Base-by-base conservation (phyloP, 2,329 filamentous ascomycete genomes). In the Diaporthe ilicicola region DNA sequence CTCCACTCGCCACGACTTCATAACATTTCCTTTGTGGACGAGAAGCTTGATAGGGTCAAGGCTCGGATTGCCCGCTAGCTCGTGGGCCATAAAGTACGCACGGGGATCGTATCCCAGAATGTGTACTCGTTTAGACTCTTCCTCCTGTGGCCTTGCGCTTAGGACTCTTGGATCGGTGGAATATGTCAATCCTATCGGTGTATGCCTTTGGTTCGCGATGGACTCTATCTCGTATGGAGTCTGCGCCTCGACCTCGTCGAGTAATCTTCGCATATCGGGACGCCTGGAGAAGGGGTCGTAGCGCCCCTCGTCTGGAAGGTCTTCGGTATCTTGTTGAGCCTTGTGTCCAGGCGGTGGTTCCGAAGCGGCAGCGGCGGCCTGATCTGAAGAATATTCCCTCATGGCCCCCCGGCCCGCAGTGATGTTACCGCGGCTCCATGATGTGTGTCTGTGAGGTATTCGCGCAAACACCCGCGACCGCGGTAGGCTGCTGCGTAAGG, bases 401-500 rank as follows among this genome's bases (percentile, higher is more conserved):
- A 51, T 80, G 81, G 81, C 82, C 80, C 79, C 82, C 81, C 82
- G 81, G 82, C 82, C 82, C 74, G 61, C 80, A 72, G 54, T 59
- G 34, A 73, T 78, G 81, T 79, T 82, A 84, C 79, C 80, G 79
- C 64, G 77, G 71, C 71, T 78, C 80, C 82, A 84, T 84, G 68
- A 69, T 73, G 71, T 72, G 76, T 78, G 75, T 75, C 76, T 81
- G 77, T 76, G 77, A 76, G 78, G 80, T 82, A 82, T 82, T 79
- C 79, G 80, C 77, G 78, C 77, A 79, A 81, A 79, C 79, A 81
- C 80, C 81, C 82, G 82, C 82, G 78, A 79, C 70, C 79, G 81
- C 79, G 82, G 80, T 78, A 79, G 77, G 75, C 77, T 77, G 77
- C 77, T 76, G 73, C 73, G 76, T 78, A 78, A 75, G 77, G 80